Conservation (phyloP, 192 early-diverging fungal genomes). For the Coemansia biformis region DNA sequence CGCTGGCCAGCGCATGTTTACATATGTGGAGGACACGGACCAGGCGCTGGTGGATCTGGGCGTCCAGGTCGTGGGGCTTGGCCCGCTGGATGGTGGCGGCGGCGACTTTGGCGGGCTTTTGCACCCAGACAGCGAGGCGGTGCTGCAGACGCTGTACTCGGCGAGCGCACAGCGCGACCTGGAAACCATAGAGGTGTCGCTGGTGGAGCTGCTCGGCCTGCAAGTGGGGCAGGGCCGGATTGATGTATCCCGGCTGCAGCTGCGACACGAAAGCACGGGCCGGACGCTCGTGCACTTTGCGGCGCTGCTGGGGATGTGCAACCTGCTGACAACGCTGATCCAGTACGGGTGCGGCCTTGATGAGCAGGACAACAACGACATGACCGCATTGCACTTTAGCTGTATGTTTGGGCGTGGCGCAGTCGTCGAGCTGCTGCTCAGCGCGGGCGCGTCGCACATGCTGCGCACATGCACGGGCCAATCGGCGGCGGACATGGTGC, state of each 20-base stretch:
- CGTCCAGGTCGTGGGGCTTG: slow-evolving; percentile 67
- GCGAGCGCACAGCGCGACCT: slow-evolving; percentile 21
- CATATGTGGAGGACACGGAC: slow-evolving; percentile 69
- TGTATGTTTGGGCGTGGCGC: slow-evolving; percentile 50
- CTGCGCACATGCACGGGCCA: slow-evolving; percentile 11
- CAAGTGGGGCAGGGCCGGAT: slow-evolving; percentile 17
- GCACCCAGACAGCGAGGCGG: too few relatives aligned
- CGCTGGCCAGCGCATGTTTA: slow-evolving; percentile 22
- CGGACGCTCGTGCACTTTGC: slow-evolving; percentile 64
- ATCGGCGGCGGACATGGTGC: slow-evolving; percentile 34
- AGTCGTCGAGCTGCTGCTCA: slow-evolving; percentile 54
- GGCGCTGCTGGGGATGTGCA: slow-evolving; percentile 54
- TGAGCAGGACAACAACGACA: slow-evolving; percentile 56
- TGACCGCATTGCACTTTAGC: slow-evolving; percentile 69
- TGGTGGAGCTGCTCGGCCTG: slow-evolving; percentile 24
- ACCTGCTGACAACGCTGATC: slow-evolving; percentile 46
- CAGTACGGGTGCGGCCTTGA: slow-evolving; percentile 50
- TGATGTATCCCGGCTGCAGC: slow-evolving; percentile 12
- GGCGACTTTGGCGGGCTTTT: too few relatives aligned
- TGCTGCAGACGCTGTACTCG: slow-evolving; percentile 12
- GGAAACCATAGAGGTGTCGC: slow-evolving; percentile 25
- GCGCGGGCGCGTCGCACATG: slow-evolving; percentile 51
- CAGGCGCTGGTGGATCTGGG: slow-evolving; percentile 86
- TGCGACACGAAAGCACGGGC: slow-evolving; percentile 31
- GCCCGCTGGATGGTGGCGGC: slow-evolving; percentile 9